These are phyloP conservation scores for Aureobasidium sp. DNA, from an alignment of 2,329 filamentous ascomycete species.

Conservation along the genomic window DNA sequence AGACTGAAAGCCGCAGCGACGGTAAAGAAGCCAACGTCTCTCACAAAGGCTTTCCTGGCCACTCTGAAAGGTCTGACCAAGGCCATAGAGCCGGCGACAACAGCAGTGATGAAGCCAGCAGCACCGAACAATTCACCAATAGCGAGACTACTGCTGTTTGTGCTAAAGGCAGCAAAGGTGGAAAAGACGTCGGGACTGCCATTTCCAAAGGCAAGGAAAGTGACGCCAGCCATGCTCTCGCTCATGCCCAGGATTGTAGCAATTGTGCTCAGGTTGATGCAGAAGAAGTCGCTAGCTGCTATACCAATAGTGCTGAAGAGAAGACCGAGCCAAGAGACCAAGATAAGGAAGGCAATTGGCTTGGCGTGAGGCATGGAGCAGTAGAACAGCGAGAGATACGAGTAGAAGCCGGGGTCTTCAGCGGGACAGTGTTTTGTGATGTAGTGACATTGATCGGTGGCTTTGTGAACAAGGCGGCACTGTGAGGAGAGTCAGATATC, in stretches of 20 bases:
- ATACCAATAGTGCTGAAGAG: slow-evolving; percentile 97
- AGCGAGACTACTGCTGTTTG: slow-evolving; percentile 93
- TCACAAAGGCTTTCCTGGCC: slow-evolving; percentile 78
- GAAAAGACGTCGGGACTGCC: slow-evolving; percentile 97
- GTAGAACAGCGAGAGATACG: slow-evolving; percentile 88
- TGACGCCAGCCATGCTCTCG: slow-evolving; percentile 92
- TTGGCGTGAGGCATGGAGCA: slow-evolving; percentile 64
- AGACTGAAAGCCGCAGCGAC: slow-evolving; percentile 80
- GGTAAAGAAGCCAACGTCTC: slow-evolving; percentile 90
- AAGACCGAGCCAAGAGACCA: slow-evolving; percentile 77
- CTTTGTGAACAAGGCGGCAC: slow-evolving; percentile 71
- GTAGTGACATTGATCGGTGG: slow-evolving; percentile 75
- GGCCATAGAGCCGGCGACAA: slow-evolving; percentile 96
- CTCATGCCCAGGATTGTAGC: slow-evolving; percentile 83
- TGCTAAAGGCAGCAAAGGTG: slow-evolving; percentile 96
- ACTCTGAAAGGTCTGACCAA: slow-evolving; percentile 93
- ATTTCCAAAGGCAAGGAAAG: slow-evolving; percentile 93
- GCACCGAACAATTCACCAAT: slow-evolving; percentile 93
- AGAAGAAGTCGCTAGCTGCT: slow-evolving; percentile 96
- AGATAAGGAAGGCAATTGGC: slow-evolving; percentile 68
- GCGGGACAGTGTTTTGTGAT: slow-evolving; percentile 74
- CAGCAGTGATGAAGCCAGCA: slow-evolving; percentile 90
- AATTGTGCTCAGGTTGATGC: slow-evolving; percentile 91
- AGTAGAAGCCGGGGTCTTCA: slow-evolving; percentile 82
- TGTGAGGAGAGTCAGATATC: slow-evolving; percentile 28